Percentiles rank a stretch among this genome's conserved stretches.
These are phyloP conservation scores for Dictyophora rubrovolvata DNA, from an alignment of 768 basidiomycete species.

Conservation along the genomic window DNA sequence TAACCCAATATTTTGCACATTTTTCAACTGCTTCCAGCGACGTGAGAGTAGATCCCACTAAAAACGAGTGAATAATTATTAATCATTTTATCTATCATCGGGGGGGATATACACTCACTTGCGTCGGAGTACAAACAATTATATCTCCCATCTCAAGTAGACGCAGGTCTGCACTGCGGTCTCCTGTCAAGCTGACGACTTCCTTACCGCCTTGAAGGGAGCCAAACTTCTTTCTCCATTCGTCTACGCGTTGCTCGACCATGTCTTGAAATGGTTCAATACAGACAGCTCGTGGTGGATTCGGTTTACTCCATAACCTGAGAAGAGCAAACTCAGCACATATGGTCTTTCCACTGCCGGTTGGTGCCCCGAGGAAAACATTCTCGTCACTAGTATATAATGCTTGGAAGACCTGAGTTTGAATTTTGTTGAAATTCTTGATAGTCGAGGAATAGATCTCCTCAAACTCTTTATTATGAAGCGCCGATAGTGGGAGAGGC, in stretches of 20 bases:
- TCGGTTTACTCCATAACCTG: conserved; percentile 85
- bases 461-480: conserved; percentile 92
- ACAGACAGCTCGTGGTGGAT: conserved; percentile 79
- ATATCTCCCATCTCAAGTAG: conserved; percentile 86
- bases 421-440: conserved; percentile 93
- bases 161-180: conserved; percentile 85
- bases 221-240: conserved; percentile 84
- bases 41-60: conserved; percentile 95
- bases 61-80: not conserved
- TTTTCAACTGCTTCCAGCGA: conserved; percentile 94
- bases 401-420: conserved; percentile 98
- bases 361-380: conserved; percentile 92
- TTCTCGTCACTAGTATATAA: conserved; percentile 95
- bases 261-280: conserved; percentile 97
- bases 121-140: conserved; percentile 86
- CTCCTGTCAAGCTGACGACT: conserved; percentile 88
- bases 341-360: conserved; percentile 94
- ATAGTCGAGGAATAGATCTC: conserved; percentile 73
- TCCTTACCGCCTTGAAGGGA: conserved; percentile 84
- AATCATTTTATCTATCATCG: not conserved
- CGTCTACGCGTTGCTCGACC: conserved; percentile 82
- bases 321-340: conserved; percentile 95
- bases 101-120: conserved; percentile 38
- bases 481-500: conserved; percentile 74
- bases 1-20: conserved; percentile 86